Percentiles rank a stretch among this genome's conserved stretches.
phyloP scores from a whole-genome alignment of 306 rosid species.

The Rubus idaeus region DNA sequence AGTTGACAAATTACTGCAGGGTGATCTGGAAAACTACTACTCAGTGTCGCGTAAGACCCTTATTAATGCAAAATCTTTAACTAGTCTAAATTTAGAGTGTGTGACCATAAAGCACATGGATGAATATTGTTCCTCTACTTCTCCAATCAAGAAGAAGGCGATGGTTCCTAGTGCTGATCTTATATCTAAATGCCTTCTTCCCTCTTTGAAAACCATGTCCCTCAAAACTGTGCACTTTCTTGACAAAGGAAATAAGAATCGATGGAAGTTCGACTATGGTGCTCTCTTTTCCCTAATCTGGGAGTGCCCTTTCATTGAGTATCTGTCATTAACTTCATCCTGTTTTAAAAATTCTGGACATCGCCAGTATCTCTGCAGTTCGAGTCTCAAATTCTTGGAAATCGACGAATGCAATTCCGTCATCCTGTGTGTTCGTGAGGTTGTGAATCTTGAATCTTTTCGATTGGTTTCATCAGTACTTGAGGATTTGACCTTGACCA shows the following conservation, averaged over 20 bases:
- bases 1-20: not conserved
- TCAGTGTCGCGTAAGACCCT: not conserved
- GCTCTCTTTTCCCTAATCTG: not conserved
- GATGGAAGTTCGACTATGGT: too few species aligned
- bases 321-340: not conserved
- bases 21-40: not conserved
- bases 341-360: too few species aligned
- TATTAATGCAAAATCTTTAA: not conserved
- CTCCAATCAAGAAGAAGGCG: not conserved
- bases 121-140: too few species aligned
- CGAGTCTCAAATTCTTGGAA: too few species aligned
- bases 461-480: too few species aligned
- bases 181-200: not conserved
- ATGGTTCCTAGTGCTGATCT: not conserved
- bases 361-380: too few species aligned
- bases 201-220: not conserved
- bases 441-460: too few species aligned
- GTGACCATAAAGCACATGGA: not conserved
- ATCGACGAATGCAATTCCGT: too few species aligned
- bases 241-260: not conserved
- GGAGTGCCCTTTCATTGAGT: not conserved
- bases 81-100: not conserved
- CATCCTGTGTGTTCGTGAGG: too few species aligned
- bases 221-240: not conserved
- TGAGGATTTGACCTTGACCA: too few species aligned